Evolutionary conservation across 1,139 yeast genomes (phyloP).

Genomic region (Candida buenavistaensis): DNA sequence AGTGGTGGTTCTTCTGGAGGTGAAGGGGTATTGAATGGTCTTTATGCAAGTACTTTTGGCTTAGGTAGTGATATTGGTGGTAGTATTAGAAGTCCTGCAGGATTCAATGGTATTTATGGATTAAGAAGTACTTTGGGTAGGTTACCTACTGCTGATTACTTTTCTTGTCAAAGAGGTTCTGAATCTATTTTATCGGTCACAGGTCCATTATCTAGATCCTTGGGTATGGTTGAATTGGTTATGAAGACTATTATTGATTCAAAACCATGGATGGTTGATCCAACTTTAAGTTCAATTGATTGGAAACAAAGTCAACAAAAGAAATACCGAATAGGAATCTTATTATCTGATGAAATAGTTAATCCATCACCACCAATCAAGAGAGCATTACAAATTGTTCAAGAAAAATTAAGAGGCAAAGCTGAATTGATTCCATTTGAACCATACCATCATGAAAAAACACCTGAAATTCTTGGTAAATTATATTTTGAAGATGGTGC

Average conservation of each 20-base stretch:
- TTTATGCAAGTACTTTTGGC: conserved; percentile 26
- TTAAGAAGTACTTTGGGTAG: conserved; percentile 23
- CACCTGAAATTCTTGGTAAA: conserved; percentile 16
- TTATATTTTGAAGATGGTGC: conserved; percentile 26
- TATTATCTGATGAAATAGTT: conserved; percentile 19
- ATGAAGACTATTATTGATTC: conserved; percentile 27
- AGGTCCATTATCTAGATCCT: conserved; percentile 44
- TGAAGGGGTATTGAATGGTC: conserved; percentile 25
- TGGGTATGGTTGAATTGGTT: conserved; percentile 24
- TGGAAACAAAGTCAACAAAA: conserved; percentile 18
- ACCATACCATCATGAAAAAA: conserved; percentile 18
- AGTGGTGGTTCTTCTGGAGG: conserved; percentile 45
- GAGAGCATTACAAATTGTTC: conserved; percentile 22
- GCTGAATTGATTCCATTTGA: conserved; percentile 19
- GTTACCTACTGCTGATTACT: conserved; percentile 20
- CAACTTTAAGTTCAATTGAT: conserved; percentile 16
- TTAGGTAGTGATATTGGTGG: conserved; percentile 34
- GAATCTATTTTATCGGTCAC: conserved; percentile 44
- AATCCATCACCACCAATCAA: conserved; percentile 22
- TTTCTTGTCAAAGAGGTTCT: conserved; percentile 25
- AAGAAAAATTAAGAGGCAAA: conserved; percentile 14
- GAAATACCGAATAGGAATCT: conserved; percentile 18
- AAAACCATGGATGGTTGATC: conserved; percentile 24
- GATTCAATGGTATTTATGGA: conserved; percentile 28
- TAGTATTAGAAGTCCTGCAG: conserved; percentile 28